phyloP scores from a whole-genome alignment of 441 rosid genomes.

The Isatis lusitanica region DNA sequence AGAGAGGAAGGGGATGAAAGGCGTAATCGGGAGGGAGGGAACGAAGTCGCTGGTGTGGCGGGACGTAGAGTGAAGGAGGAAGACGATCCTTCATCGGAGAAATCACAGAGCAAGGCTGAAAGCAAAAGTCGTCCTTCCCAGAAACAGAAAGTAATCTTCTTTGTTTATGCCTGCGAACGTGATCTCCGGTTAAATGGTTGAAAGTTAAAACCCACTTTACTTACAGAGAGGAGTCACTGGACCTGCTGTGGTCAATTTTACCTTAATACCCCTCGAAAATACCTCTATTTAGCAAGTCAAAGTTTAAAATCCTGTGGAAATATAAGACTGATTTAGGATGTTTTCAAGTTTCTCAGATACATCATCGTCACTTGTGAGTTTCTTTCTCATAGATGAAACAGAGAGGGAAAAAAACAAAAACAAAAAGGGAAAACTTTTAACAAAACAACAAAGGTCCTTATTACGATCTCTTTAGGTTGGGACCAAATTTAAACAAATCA shows the following conservation, averaged over 20 bases:
- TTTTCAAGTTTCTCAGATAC: constrained; percentile 16
- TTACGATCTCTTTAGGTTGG: constrained; percentile 28
- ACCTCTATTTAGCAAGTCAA: background rate
- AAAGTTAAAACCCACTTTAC: background rate
- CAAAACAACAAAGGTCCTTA: constrained; percentile 28
- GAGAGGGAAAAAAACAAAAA: background rate
- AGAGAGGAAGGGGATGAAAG: constrained; percentile 35
- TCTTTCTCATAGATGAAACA: constrained; percentile 4
- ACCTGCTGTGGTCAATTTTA: background rate
- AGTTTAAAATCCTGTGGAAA: background rate
- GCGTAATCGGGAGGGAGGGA: constrained; percentile 31
- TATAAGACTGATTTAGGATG: background rate
- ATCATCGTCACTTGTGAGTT: background rate
- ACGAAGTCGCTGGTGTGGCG: constrained; percentile 80
- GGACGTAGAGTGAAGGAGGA: constrained; percentile 62
- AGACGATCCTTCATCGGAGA: constrained; percentile 74
- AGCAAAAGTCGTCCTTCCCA: background rate
- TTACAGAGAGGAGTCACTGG: constrained; percentile 8
- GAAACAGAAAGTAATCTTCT: background rate
- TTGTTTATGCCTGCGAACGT: background rate
- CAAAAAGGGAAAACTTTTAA: background rate
- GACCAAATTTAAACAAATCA: constrained; percentile 36
- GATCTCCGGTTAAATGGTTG: background rate
- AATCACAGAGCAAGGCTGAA: too few relatives aligned
- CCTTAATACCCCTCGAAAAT: constrained; percentile 2